Conservation (phyloP, 345 rosid genomes). For the Pugionium dolabratum region DNA sequence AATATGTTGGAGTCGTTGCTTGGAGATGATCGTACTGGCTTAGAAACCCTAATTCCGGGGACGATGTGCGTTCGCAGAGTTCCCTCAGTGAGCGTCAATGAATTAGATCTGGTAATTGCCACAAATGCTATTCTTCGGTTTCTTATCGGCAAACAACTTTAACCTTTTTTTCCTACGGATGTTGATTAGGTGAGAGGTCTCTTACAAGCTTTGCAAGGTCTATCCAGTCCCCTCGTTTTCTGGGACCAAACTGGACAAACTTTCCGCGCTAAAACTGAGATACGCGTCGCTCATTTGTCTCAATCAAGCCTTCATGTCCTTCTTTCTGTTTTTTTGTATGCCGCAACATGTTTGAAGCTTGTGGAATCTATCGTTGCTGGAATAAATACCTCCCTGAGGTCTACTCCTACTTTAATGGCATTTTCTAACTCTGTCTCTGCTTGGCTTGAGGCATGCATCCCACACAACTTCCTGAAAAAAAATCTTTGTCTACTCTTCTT, state of each 20-base stretch:
- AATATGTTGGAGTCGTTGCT: slow-evolving; percentile 40
- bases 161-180: not conserved
- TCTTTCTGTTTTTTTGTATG: slow-evolving; percentile 58
- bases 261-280: slow-evolving; percentile 52
- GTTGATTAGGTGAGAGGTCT: slow-evolving; percentile 56
- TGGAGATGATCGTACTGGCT: slow-evolving; percentile 43
- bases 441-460: slow-evolving; percentile 63
- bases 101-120: slow-evolving; percentile 58
- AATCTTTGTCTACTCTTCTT: not conserved
- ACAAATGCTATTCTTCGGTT: not conserved
- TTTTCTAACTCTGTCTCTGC: slow-evolving; percentile 66
- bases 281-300: slow-evolving; percentile 74
- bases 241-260: slow-evolving; percentile 58
- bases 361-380: slow-evolving; percentile 52
- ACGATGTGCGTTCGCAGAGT: slow-evolving; percentile 28
- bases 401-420: slow-evolving; percentile 68
- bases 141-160: not conserved
- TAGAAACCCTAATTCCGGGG: slow-evolving; percentile 40
- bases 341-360: slow-evolving; percentile 78
- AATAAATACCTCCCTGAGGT: slow-evolving; percentile 40
- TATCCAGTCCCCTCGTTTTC: slow-evolving; percentile 56
- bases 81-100: slow-evolving; percentile 41
- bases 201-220: slow-evolving; percentile 76
- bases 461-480: not conserved
- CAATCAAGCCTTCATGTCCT: slow-evolving; percentile 57